phyloP scores from a whole-genome alignment of 345 rosid species.

The Limnanthes douglasii region DNA sequence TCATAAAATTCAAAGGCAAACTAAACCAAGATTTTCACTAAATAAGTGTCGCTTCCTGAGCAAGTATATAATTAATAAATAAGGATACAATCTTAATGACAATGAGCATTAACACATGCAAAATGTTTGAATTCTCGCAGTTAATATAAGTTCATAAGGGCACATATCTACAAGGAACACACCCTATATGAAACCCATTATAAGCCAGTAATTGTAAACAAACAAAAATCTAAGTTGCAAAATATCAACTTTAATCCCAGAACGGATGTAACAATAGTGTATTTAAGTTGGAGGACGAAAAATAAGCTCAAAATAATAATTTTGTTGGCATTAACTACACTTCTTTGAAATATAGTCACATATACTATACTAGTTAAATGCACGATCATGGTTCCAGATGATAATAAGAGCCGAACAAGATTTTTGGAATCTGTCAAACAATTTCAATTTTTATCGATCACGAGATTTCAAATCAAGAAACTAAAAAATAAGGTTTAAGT shows the following conservation, averaged over 20 bases:
- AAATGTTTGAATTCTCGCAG: slow-evolving; percentile 18
- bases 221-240: background rate
- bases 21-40: background rate
- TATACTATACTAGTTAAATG: too few species aligned
- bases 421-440: too few species aligned
- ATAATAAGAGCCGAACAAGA: too few species aligned
- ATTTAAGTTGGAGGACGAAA: too few species aligned
- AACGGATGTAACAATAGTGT: background rate
- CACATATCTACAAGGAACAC: slow-evolving; percentile 8
- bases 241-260: background rate
- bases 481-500: too few species aligned
- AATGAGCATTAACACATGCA: background rate
- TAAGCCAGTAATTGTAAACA: slow-evolving; percentile 19
- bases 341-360: too few species aligned
- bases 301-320: background rate
- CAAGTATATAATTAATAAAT: too few species aligned
- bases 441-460: too few species aligned
- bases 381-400: too few species aligned
- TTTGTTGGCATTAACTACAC: too few species aligned
- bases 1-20: background rate
- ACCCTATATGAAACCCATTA: slow-evolving; percentile 15
- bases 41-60: too few species aligned
- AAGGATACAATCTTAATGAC: background rate
- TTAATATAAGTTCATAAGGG: slow-evolving; percentile 14
- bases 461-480: too few species aligned